Evolutionary conservation across 2,329 filamentous ascomycete species (phyloP).

Genomic region (Aspergillus latus): DNA sequence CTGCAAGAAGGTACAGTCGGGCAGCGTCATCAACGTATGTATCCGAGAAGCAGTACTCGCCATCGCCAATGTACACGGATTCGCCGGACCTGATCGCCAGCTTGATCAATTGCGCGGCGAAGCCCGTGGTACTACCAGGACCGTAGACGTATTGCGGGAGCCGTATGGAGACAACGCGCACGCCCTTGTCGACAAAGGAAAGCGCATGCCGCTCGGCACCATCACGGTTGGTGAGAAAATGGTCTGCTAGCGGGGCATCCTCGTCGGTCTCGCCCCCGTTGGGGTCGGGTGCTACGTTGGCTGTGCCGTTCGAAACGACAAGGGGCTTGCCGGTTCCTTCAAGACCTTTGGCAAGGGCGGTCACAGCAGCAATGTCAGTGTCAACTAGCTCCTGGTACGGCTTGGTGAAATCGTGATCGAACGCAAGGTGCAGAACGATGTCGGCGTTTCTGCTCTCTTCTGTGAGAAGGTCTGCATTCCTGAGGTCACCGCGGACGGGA

Average conservation of each 20-base stretch:
- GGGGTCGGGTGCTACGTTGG: conserved; percentile 27
- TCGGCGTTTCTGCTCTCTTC: conserved; percentile 35
- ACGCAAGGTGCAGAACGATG: conserved; percentile 46
- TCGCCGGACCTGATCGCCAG: conserved; percentile 31
- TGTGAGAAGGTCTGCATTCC: conserved; percentile 37
- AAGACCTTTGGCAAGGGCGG: conserved; percentile 37
- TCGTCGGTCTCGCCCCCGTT: conserved; percentile 33
- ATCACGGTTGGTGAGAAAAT: conserved; percentile 26
- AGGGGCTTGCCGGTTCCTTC: conserved; percentile 36
- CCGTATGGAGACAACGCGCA: conserved; percentile 39
- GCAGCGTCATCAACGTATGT: conserved; percentile 44
- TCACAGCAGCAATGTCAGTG: conserved; percentile 38
- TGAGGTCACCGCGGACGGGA: conserved; percentile 36
- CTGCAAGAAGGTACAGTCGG: conserved; percentile 35
- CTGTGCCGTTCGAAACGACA: conserved; percentile 40
- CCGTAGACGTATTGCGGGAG: conserved; percentile 44
- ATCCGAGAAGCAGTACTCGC: conserved; percentile 39
- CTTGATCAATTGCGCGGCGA: conserved; percentile 20
- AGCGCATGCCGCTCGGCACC: conserved; percentile 25
- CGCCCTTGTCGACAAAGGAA: conserved; percentile 24
- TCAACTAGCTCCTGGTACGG: conserved; percentile 26
- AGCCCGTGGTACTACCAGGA: conserved; percentile 24
- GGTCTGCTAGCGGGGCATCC: conserved; percentile 12
- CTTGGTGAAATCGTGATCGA: conserved; percentile 44
- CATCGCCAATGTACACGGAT: conserved; percentile 39